Evolutionary conservation across 2,329 filamentous ascomycete genomes (phyloP), one percentile per base, ranked within the genome.

Genomic region (Diaporthe sp.): DNA sequence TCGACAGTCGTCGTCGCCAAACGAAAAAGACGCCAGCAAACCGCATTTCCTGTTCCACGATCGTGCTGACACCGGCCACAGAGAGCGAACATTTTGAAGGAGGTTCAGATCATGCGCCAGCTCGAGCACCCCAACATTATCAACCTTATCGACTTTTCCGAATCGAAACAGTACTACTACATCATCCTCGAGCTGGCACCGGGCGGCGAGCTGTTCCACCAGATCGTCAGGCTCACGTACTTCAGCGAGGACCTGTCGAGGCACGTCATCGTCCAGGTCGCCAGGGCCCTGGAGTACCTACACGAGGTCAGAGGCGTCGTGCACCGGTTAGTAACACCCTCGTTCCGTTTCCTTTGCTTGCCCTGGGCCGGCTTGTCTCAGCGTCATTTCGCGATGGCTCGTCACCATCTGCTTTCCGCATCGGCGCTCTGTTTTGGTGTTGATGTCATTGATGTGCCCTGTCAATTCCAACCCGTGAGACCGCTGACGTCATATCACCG

Each of bases 41-140:
- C 53, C 25, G 53, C 53, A 57, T 34, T 20, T 47, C 15, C 13
- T 6, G 53, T 58, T 42, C 71, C 68, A 22, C 4, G 34, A 25
- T 15, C 42, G 25, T 73, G 75, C 81, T 85, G 81, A 85, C 80
- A 67, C 77, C 37, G 76, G 78, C 75, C 78, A 78, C 84, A 99
- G 97, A 91, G 97, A 86, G 95, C 96, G 78, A 99, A 98, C 82
- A 98, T 99, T 79, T 87, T 99, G 77, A 99, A 99, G 86, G 97
- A 99, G 85, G 97, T 99, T 20, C 95, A 98, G 82, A 99, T 99
- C 80, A 99, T 99, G 96, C 95, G 96, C 78, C 94, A 97, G 81
- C 89, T 99, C 65, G 95, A 98, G 79, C 97, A 99, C 80, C 96
- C 96, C 77, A 98, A 98, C 83, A 97, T 99, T 77, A 92, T 98